Conservation (phyloP, 768 basidiomycete species). For the Lactarius sp. region DNA sequence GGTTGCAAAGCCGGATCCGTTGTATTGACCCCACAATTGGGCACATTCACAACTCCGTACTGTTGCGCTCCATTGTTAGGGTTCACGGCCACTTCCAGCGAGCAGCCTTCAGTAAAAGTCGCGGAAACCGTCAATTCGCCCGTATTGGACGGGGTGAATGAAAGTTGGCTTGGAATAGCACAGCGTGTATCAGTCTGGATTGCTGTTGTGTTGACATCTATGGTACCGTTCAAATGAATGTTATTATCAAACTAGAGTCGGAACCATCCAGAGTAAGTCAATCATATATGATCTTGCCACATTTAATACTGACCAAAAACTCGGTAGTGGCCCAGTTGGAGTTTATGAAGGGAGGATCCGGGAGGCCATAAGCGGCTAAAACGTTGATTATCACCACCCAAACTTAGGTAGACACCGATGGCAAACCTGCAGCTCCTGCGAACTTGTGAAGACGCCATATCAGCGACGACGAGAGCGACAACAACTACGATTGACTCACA, state of each 20-base stretch:
- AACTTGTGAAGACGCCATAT: slow-evolving; percentile 9
- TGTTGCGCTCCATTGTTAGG: slow-evolving; percentile 39
- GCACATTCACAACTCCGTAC: slow-evolving; percentile 45
- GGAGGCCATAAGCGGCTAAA: slow-evolving; percentile 41
- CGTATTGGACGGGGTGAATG: slow-evolving; percentile 28
- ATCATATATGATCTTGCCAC: no score
- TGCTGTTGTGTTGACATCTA: slow-evolving; percentile 48
- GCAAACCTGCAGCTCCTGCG: slow-evolving; percentile 20
- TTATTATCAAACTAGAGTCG: slow-evolving; percentile 40
- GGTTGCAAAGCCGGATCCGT: slow-evolving; percentile 42
- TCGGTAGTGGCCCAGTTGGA: no score
- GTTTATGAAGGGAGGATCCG: slow-evolving; percentile 38
- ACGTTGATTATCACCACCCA: slow-evolving; percentile 38
- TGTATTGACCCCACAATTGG: slow-evolving; percentile 31
- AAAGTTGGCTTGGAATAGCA: slow-evolving; percentile 32
- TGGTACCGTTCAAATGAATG: slow-evolving; percentile 45
- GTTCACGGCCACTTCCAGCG: slow-evolving; percentile 35
- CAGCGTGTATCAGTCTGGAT: slow-evolving; percentile 47
- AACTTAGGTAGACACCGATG: not conserved
- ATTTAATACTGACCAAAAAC: no score
- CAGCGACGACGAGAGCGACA: slow-evolving; percentile 25
- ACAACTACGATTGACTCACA: slow-evolving; percentile 31
- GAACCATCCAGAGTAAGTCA: not conserved
- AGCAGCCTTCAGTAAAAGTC: slow-evolving; percentile 46
- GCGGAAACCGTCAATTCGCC: slow-evolving; percentile 38